phyloP scores from a whole-genome alignment of 108 stramenopile genomes.

The Nitzschia sp. region DNA sequence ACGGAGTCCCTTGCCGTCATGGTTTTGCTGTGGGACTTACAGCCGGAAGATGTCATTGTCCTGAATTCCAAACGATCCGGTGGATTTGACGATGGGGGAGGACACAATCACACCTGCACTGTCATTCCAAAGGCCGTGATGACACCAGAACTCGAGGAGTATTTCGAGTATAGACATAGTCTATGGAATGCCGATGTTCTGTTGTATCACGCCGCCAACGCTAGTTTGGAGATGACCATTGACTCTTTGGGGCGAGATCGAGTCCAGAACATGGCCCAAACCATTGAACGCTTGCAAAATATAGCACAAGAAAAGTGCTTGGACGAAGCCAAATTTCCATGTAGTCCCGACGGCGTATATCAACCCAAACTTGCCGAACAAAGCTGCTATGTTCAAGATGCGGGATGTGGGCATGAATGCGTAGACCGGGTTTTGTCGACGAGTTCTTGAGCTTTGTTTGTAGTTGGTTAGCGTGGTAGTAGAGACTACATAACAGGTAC shows the following conservation, averaged over 20 bases:
- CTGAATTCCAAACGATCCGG: conserved; percentile 23
- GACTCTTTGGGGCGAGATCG: conserved; percentile 3
- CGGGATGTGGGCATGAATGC: conserved; percentile 28
- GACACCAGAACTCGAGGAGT: conserved; percentile 12
- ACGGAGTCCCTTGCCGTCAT: conserved; percentile 27
- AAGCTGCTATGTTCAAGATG: conserved; percentile 30
- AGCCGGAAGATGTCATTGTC: conserved; percentile 14
- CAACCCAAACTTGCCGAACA: conserved; percentile 14
- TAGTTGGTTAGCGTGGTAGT: no score
- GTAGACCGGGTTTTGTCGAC: conserved; percentile 10
- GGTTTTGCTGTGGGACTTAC: conserved; percentile 27
- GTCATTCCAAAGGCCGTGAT: conserved; percentile 16
- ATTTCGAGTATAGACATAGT: conserved; percentile 13
- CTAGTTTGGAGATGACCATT: conserved; percentile 30
- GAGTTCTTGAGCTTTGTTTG: no score
- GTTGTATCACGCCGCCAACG: conserved; percentile 31
- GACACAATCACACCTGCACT: conserved; percentile 14
- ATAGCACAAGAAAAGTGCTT: conserved; percentile 10
- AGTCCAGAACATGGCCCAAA: background rate
- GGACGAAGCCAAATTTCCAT: conserved; percentile 15
- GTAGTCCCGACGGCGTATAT: conserved; percentile 10
- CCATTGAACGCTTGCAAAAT: background rate
- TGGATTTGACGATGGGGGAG: conserved; percentile 26
- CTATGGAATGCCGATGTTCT: conserved; percentile 33
- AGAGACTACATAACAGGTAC: no score